Evolutionary conservation across 129 eudicot species (phyloP), one percentile per base, ranked within the genome.

Genomic region (Centella asiatica): DNA sequence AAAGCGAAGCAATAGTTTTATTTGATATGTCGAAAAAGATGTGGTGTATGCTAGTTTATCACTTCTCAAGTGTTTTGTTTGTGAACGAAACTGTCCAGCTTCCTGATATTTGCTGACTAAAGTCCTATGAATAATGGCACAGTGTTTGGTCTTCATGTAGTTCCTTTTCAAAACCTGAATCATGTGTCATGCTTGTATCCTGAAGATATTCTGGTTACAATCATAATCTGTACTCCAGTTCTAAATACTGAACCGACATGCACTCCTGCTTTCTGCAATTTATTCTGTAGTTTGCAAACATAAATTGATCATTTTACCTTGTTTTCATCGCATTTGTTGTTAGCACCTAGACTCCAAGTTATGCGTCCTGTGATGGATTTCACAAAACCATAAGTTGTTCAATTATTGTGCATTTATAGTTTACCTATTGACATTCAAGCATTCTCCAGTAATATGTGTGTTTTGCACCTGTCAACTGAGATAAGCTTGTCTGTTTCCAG

Each of bases 401-500:
- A n/a, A n/a, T n/a, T n/a, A n/a, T n/a, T n/a, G n/a, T n/a, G n/a
- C n/a, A n/a, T n/a, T n/a, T n/a, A n/a, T n/a, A n/a, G n/a, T n/a
- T n/a, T n/a, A n/a, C n/a, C n/a, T n/a, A n/a, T n/a, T n/a, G n/a
- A n/a, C n/a, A n/a, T n/a, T n/a, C n/a, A n/a, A n/a, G n/a, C n/a
- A n/a, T n/a, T n/a, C n/a, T 23, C 42, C 29, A 34, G 18, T 34
- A 20, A 28, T 29, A 17, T 12, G 57, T 57, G 6, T 27, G 39
- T 40, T 57, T 56, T 50, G 34, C 55, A 4, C 47, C 5, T 60
- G 54, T 17, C 7, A 11, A 12, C 46, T 68, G 60, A 67, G 54
- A 67, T 67, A 52, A 61, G 51, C 22, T 14, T 24, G 39, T 63
- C 31, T 32, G 50, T 74, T 77, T 72, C 62, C 83, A 93, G 99